Conservation (phyloP, 140 eudicot genomes). For the Senecio squalidus region DNA sequence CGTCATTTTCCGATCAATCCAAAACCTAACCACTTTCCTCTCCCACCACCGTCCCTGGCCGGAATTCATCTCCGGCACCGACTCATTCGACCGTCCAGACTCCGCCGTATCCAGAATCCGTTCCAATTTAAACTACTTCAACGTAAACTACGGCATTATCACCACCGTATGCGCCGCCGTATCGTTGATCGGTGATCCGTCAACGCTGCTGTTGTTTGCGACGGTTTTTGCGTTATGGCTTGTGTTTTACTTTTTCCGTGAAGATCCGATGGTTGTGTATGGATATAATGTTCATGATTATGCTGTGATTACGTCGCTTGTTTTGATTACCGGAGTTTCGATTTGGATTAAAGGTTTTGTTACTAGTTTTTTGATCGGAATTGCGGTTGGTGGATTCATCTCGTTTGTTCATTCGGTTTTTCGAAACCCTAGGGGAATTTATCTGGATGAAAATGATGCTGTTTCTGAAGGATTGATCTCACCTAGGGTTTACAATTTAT, state of each 20-base stretch:
- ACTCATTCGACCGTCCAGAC: constrained; percentile 37
- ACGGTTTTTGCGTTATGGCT: constrained; percentile 43
- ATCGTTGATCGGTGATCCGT: constrained; percentile 46
- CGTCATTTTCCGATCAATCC: constrained; percentile 63
- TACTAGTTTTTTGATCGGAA: constrained; percentile 37
- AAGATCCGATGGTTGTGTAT: constrained; percentile 57
- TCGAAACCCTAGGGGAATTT: constrained; percentile 47
- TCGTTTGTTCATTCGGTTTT: constrained; percentile 44
- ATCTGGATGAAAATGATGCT: constrained; percentile 58
- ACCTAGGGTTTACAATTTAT: constrained; percentile 3
- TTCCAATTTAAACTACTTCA: constrained; percentile 44
- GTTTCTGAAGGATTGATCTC: constrained; percentile 42
- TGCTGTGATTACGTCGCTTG: constrained; percentile 36
- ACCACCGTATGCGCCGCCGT: constrained; percentile 37
- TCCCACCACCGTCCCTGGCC: constrained; percentile 74
- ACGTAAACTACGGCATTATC: constrained; percentile 50
- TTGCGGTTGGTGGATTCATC: constrained; percentile 38
- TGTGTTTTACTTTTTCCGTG: constrained; percentile 56
- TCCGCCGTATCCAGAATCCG: constrained; percentile 44
- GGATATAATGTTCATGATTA: constrained; percentile 50
- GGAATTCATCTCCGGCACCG: constrained; percentile 43
- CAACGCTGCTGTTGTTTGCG: constrained; percentile 23
- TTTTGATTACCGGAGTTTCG: constrained; percentile 17
- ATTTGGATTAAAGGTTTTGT: constrained; percentile 45
- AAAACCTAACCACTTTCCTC: constrained; percentile 48